phyloP scores from a whole-genome alignment of 768 basidiomycete species.

The Dacryopinax primogenitus region DNA sequence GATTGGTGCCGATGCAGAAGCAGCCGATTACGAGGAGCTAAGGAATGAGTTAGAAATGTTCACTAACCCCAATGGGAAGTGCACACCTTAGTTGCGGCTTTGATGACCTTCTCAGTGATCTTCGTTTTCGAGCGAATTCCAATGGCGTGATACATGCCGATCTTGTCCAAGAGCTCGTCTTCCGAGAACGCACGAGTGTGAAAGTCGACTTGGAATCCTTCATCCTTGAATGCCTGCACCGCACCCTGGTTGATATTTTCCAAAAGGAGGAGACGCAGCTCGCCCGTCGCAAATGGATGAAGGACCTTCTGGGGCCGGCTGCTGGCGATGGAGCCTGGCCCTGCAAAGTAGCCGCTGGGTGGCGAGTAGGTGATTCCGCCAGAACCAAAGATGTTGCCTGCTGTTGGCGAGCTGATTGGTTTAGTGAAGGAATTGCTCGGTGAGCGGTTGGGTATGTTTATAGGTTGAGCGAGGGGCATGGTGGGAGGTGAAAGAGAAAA shows the following conservation, averaged over 20 bases:
- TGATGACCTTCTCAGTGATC: constrained; percentile 79
- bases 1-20: constrained; percentile 99
- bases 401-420: neutral
- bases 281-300: constrained; percentile 71
- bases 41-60: neutral
- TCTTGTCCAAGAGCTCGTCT: constrained; percentile 77
- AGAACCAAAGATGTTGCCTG: neutral
- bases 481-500: neutral
- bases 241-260: constrained; percentile 95
- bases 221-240: constrained; percentile 58
- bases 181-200: constrained; percentile 74
- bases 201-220: constrained; percentile 90
- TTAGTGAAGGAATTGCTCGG: neutral
- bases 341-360: neutral
- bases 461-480: neutral
- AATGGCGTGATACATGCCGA: constrained; percentile 77
- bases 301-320: constrained; percentile 55
- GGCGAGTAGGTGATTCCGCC: neutral
- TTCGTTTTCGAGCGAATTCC: constrained; percentile 98
- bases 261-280: constrained; percentile 67
- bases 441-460: neutral
- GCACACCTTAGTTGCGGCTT: constrained; percentile 66
- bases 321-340: neutral
- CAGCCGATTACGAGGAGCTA: constrained; percentile 94
- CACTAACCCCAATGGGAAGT: neutral